Conservation (phyloP, 2,329 filamentous ascomycete genomes). For the Cladosporium sp. region DNA sequence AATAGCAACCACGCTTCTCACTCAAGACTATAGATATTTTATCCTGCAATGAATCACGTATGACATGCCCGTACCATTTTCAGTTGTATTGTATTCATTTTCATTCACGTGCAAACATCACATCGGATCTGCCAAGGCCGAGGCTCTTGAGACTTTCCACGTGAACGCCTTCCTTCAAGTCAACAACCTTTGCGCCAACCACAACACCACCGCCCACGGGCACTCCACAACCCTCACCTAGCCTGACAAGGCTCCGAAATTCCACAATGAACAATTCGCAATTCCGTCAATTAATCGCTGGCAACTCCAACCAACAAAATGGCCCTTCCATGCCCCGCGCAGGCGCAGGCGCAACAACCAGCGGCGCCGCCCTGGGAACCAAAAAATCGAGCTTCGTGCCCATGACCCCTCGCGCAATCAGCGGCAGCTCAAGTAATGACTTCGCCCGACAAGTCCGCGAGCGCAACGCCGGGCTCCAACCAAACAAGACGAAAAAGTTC, state of each 20-base stretch:
- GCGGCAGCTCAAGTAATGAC: conserved; percentile 55
- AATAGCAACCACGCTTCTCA: background rate
- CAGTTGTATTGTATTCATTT: background rate
- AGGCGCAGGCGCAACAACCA: conserved; percentile 36
- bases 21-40: background rate
- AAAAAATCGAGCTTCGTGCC: conserved; percentile 59
- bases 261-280: conserved; percentile 86
- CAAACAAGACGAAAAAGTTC: conserved; percentile 64
- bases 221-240: background rate
- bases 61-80: background rate
- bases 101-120: background rate
- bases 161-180: background rate
- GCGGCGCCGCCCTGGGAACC: conserved; percentile 30
- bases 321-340: conserved; percentile 31
- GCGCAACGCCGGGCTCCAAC: conserved; percentile 53
- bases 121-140: background rate
- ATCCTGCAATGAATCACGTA: background rate
- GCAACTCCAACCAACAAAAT: conserved; percentile 47
- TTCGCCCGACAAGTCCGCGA: conserved; percentile 86
- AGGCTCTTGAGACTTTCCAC: background rate
- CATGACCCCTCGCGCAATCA: conserved; percentile 83
- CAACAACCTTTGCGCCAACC: background rate
- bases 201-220: background rate
- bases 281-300: conserved; percentile 76
- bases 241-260: background rate